Evolutionary conservation across 441 rosid species (phyloP).

Genomic region (Erodium trifolium): DNA sequence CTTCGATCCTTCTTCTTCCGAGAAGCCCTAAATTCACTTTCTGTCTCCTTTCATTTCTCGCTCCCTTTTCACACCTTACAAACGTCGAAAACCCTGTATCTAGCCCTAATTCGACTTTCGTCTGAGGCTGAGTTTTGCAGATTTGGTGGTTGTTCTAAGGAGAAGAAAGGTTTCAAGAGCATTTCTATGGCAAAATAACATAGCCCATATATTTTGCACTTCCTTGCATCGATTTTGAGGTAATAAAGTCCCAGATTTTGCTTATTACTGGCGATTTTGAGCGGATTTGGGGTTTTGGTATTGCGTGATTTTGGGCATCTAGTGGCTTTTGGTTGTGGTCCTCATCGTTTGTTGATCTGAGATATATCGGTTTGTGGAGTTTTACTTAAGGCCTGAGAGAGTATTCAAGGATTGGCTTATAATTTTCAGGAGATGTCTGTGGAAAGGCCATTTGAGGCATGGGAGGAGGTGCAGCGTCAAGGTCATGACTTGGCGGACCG

Average conservation of each 20-base stretch:
- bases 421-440: slow-evolving; percentile 9
- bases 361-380: background rate
- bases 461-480: slow-evolving; percentile 36
- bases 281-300: no score
- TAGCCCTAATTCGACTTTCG: background rate
- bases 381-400: background rate
- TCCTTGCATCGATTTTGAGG: background rate
- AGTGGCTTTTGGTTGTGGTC: no score
- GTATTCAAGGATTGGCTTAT: background rate
- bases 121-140: background rate
- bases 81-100: background rate
- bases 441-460: slow-evolving; percentile 20
- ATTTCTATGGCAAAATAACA: no score
- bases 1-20: no score
- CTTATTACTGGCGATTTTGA: background rate
- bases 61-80: no score
- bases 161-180: no score
- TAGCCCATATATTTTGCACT: background rate
- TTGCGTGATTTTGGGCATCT: no score
- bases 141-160: background rate
- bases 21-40: no score
- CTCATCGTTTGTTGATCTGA: no score
- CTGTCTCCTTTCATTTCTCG: background rate
- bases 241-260: background rate
- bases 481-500: slow-evolving; percentile 84